Evolutionary conservation across 208 protist species (phyloP).

Genomic region (Zelonia costaricensis): DNA sequence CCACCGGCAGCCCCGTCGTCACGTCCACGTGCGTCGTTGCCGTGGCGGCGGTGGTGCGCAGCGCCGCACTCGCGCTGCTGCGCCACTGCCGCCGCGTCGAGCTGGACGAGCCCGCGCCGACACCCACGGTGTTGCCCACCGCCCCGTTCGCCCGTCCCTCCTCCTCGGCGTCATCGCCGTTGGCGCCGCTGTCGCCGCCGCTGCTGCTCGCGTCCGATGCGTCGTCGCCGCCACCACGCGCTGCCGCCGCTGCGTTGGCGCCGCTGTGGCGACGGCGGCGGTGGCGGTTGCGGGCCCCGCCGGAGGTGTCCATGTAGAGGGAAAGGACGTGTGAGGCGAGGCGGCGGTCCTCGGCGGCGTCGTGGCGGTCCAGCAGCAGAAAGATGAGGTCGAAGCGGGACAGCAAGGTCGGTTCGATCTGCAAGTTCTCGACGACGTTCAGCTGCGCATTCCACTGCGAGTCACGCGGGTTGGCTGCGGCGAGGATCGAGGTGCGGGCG

Average conservation of each 20-base stretch:
- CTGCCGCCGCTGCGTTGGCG: neutral
- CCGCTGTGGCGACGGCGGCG: neutral
- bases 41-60: neutral
- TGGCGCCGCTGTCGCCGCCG: conserved; percentile 5
- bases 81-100: conserved; percentile 1
- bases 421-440: conserved; percentile 98
- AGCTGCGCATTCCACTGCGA: conserved; percentile 96
- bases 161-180: too few relatives aligned
- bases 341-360: conserved; percentile 89
- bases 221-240: neutral
- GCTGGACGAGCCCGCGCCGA: neutral
- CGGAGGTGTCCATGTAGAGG: conserved; percentile 92
- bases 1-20: conserved; percentile 37
- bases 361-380: conserved; percentile 96
- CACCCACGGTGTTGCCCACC: neutral
- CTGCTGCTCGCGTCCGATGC: neutral
- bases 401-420: conserved; percentile 98
- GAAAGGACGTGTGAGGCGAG: conserved; percentile 97
- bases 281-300: conserved; percentile 12
- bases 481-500: conserved; percentile 98
- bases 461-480: conserved; percentile 99
- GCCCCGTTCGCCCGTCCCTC: neutral
- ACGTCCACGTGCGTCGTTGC: conserved; percentile 20
- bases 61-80: conserved; percentile 9
- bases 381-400: conserved; percentile 99